Conservation (phyloP, 139 green algal species). For the Astrephomene gubernaculifera region DNA sequence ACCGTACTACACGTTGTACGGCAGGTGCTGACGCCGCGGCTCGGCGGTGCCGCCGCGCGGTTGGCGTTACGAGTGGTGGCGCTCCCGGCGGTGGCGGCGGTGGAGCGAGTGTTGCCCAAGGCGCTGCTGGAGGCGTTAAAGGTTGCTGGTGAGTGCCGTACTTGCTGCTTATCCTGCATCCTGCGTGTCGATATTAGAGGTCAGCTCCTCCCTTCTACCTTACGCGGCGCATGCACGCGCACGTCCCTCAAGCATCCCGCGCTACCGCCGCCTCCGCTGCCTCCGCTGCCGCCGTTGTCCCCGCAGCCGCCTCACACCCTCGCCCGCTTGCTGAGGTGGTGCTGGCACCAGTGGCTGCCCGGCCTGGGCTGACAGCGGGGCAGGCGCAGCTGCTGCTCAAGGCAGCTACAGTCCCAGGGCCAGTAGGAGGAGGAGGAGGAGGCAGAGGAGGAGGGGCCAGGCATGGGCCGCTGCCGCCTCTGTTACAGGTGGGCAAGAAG, state of each 20-base stretch:
- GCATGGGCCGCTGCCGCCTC: no score
- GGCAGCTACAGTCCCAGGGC: neutral
- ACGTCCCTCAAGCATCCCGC: no score
- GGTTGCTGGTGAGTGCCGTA: conserved; percentile 13
- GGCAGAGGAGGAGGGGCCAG: no score
- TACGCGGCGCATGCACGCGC: no score
- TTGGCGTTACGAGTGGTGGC: conserved; percentile 8
- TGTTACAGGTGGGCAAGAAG: no score
- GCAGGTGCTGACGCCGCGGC: conserved; percentile 7
- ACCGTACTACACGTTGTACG: neutral
- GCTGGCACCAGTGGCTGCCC: neutral
- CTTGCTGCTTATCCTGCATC: no score
- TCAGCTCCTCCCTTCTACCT: no score
- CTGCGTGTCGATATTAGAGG: no score
- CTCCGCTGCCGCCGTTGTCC: no score
- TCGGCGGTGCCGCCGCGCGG: conserved; percentile 29
- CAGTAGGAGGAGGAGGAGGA: neutral
- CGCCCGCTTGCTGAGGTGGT: conserved; percentile 17
- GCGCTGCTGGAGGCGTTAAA: conserved; percentile 14
- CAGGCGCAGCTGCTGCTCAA: conserved; percentile 18
- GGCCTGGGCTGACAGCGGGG: neutral
- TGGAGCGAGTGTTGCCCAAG: conserved; percentile 23
- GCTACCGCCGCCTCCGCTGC: no score
- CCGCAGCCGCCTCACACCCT: neutral
- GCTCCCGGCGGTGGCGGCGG: conserved; percentile 24